Conservation (phyloP, 2,329 filamentous ascomycete species). For the Hymenoscyphus albidus region DNA sequence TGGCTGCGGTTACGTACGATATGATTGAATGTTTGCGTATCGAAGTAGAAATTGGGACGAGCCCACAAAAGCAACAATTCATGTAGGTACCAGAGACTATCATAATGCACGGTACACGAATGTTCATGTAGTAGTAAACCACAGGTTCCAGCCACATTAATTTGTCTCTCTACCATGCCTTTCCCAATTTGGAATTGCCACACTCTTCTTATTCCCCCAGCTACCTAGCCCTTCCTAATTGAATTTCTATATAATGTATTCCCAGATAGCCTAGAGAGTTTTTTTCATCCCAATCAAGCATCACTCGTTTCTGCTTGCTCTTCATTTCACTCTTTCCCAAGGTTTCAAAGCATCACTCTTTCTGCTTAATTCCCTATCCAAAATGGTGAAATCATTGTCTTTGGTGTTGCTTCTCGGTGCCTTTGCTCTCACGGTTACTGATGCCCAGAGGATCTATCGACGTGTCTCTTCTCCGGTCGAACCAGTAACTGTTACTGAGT, state of each 20-base stretch:
- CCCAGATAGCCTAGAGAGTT: neutral
- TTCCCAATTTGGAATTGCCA: neutral
- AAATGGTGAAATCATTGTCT: neutral
- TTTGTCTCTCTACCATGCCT: neutral
- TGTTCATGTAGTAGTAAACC: neutral
- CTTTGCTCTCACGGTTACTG: neutral
- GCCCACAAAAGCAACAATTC: neutral
- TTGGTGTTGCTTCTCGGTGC: neutral
- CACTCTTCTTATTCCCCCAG: neutral
- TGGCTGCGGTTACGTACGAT: neutral
- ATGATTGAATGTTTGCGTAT: neutral
- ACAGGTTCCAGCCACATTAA: neutral
- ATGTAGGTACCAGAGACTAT: neutral
- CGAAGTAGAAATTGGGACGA: neutral
- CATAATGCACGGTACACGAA: neutral
- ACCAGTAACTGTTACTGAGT: neutral
- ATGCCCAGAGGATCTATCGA: neutral
- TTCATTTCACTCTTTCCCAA: neutral
- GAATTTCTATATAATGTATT: neutral
- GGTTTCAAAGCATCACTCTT: neutral
- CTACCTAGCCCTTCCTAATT: neutral
- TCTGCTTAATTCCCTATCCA: neutral
- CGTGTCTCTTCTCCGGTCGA: neutral
- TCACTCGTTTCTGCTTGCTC: conserved; percentile 2
- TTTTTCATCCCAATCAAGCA: neutral